Evolutionary conservation across 345 rosid genomes (phyloP).

Genomic region (Camelina neglecta): DNA sequence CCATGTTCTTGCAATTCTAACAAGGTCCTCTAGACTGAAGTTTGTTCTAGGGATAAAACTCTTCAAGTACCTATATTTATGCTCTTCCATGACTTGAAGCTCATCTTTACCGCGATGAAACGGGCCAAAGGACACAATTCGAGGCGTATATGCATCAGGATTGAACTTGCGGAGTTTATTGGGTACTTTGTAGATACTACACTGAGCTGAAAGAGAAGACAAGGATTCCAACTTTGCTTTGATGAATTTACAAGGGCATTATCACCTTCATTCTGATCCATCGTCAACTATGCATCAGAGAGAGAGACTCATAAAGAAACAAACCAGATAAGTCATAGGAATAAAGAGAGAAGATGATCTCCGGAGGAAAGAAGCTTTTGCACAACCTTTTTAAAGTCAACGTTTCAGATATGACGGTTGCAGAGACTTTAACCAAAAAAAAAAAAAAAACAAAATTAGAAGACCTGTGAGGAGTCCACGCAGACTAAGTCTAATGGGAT

Average conservation of each 20-base stretch:
- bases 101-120: constrained; percentile 34
- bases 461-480: no score
- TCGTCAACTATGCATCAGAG: neutral
- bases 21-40: constrained; percentile 22
- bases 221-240: constrained; percentile 34
- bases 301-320: no score
- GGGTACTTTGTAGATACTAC: constrained; percentile 41
- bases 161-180: constrained; percentile 31
- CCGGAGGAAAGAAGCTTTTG: no score
- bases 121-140: constrained; percentile 29
- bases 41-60: constrained; percentile 33
- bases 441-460: no score
- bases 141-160: constrained; percentile 36
- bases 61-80: constrained; percentile 45
- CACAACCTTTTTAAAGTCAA: no score
- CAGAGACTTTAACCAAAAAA: no score
- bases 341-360: no score
- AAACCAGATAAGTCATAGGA: no score
- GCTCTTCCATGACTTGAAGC: constrained; percentile 42
- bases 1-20: constrained; percentile 13
- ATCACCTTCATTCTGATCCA: neutral
- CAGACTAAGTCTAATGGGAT: no score
- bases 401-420: no score
- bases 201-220: constrained; percentile 29
- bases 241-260: constrained; percentile 13